These are phyloP conservation scores for Salvia splendens DNA, from an alignment of 257 asterid genomes.

Conservation along the genomic window DNA sequence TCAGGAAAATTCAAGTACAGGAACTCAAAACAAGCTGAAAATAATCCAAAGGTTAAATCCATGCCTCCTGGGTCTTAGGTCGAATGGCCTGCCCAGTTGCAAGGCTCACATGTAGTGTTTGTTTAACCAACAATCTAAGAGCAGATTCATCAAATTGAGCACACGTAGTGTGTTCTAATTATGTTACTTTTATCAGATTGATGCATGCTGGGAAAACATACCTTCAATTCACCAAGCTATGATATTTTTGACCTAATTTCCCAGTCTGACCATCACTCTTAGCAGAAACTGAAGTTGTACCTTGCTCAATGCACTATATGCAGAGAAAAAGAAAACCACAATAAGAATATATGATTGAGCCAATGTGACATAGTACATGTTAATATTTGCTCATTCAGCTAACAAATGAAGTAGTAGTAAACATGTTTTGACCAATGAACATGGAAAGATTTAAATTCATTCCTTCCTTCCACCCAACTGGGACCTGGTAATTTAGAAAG, in stretches of 20 bases:
- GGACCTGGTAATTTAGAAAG: neutral
- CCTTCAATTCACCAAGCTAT: constrained; percentile 31
- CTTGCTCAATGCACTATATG: constrained; percentile 75
- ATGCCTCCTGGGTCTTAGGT: neutral
- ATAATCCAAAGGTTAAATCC: neutral
- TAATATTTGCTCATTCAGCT: constrained; percentile 11
- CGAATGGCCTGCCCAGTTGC: constrained; percentile 1
- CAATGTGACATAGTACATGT: constrained; percentile 3
- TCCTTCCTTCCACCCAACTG: neutral
- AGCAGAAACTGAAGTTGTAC: constrained; percentile 50
- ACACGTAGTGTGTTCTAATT: neutral
- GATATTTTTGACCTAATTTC: constrained; percentile 34
- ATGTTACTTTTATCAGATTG: neutral
- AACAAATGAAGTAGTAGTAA: neutral
- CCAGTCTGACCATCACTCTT: constrained; percentile 37
- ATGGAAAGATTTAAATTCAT: neutral
- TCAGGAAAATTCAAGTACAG: neutral
- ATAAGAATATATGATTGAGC: constrained; percentile 18
- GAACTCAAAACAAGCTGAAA: neutral
- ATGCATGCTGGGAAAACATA: constrained; percentile 7
- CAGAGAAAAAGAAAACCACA: constrained; percentile 26
- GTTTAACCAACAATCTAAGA: neutral
- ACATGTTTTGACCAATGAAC: constrained; percentile 12
- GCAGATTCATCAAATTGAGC: constrained; percentile 7
- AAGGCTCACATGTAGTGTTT: constrained; percentile 10